phyloP scores from a whole-genome alignment of 805 yeast species.

The Nematodospora valgi region DNA sequence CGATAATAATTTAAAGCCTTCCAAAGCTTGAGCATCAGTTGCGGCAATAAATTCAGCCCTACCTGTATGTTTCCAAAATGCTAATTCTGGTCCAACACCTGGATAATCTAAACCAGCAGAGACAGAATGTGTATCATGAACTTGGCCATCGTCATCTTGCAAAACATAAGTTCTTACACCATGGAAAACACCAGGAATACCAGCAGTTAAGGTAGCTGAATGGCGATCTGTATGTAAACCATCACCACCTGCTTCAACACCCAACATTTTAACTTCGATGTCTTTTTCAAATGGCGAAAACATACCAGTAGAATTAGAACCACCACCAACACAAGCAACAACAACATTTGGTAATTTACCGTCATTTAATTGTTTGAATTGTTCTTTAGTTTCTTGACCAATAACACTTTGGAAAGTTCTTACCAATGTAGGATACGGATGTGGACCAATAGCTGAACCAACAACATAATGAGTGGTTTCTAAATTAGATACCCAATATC shows the following conservation, averaged over 20 bases:
- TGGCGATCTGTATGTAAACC: conserved; percentile 88
- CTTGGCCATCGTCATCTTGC: conserved; percentile 92
- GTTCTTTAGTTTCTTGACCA: conserved; percentile 92
- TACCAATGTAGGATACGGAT: conserved; percentile 96
- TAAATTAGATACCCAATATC: conserved; percentile 90
- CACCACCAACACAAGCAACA: conserved; percentile 99
- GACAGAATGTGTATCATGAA: conserved; percentile 95
- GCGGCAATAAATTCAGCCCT: conserved; percentile 90
- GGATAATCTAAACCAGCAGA: conserved; percentile 99
- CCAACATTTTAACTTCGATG: conserved; percentile 70
- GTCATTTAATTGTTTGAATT: conserved; percentile 71
- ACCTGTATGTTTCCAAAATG: conserved; percentile 91
- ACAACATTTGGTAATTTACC: conserved; percentile 89
- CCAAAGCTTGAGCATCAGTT: conserved; percentile 90
- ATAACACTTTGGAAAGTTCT: conserved; percentile 98
- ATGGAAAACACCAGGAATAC: conserved; percentile 96
- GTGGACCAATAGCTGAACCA: conserved; percentile 99
- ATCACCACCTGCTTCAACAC: conserved; percentile 99
- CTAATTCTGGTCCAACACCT: conserved; percentile 98
- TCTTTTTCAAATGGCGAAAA: conserved; percentile 92
- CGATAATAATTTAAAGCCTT: conserved; percentile 83
- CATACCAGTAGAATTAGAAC: conserved; percentile 94
- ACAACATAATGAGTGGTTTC: conserved; percentile 89
- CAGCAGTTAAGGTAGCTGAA: conserved; percentile 93
- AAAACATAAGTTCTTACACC: conserved; percentile 94